phyloP scores from a whole-genome alignment of 352 stramenopile genomes.

The Pythium apleroticum region DNA sequence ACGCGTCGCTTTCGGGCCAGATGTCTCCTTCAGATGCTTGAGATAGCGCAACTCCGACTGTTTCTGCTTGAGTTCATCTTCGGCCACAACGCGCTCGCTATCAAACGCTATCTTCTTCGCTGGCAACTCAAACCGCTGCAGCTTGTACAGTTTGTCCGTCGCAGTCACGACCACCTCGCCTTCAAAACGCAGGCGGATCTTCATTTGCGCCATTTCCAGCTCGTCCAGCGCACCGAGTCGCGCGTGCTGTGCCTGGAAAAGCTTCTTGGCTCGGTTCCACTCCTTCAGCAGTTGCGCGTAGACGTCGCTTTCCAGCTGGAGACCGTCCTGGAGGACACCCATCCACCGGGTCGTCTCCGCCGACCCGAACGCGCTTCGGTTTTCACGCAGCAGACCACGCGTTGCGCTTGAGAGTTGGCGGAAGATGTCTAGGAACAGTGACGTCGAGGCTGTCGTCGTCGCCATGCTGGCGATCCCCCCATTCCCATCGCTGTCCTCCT shows the following conservation, averaged over 20 bases:
- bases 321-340: constrained; percentile 23
- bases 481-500: not conserved
- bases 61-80: constrained; percentile 47
- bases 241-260: constrained; percentile 71
- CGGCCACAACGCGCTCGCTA: constrained; percentile 39
- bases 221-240: constrained; percentile 74
- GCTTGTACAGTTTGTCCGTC: constrained; percentile 56
- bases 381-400: constrained; percentile 23
- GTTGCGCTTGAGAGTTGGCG: constrained; percentile 44
- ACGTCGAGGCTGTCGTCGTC: constrained; percentile 22
- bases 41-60: constrained; percentile 66
- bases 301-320: constrained; percentile 51
- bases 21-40: constrained; percentile 37
- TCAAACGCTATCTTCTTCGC: constrained; percentile 41
- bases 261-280: constrained; percentile 52
- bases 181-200: constrained; percentile 51
- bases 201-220: constrained; percentile 73
- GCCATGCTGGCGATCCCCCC: not conserved
- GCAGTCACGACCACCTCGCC: constrained; percentile 41
- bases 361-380: not conserved
- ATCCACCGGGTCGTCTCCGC: not conserved
- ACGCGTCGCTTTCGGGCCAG: not conserved
- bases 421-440: constrained; percentile 58
- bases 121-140: constrained; percentile 46
- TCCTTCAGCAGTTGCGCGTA: constrained; percentile 51